phyloP scores from a whole-genome alignment of 306 rosid genomes.

The Clitoria ternatea region DNA sequence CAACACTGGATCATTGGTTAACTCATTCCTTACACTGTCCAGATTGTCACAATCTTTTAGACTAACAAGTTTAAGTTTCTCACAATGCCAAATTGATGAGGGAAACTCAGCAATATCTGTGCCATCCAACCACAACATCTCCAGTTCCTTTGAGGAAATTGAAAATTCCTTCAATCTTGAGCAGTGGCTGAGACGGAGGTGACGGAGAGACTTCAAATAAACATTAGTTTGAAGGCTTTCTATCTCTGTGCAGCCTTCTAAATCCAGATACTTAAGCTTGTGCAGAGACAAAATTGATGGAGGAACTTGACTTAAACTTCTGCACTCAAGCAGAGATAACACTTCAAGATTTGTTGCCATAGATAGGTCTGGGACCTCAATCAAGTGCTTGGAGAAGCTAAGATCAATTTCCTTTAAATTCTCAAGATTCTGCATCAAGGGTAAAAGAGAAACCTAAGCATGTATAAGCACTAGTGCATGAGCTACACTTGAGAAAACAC shows the following conservation, averaged over 20 bases:
- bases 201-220: not conserved
- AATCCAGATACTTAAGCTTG: not conserved
- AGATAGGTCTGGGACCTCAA: slow-evolving; percentile 20
- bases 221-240: not conserved
- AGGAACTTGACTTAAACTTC: not conserved
- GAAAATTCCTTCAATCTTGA: slow-evolving; percentile 5
- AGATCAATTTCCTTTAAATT: slow-evolving; percentile 16
- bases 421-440: not conserved
- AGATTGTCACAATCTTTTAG: not conserved
- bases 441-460: not conserved
- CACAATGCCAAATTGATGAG: not conserved
- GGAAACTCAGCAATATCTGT: not conserved
- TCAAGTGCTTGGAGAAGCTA: not conserved
- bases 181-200: not conserved
- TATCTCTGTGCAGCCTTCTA: not conserved
- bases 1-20: not conserved
- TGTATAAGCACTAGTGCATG: no score
- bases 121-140: not conserved
- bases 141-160: not conserved
- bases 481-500: no score
- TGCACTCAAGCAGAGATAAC: not conserved
- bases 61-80: accelerated
- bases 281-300: slow-evolving; percentile 20
- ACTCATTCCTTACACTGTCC: not conserved
- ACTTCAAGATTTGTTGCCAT: not conserved